Percentiles rank a stretch among this genome's conserved stretches.
Evolutionary conservation across 768 basidiomycete species (phyloP).

Genomic region (Botryobasidium botryosum): DNA sequence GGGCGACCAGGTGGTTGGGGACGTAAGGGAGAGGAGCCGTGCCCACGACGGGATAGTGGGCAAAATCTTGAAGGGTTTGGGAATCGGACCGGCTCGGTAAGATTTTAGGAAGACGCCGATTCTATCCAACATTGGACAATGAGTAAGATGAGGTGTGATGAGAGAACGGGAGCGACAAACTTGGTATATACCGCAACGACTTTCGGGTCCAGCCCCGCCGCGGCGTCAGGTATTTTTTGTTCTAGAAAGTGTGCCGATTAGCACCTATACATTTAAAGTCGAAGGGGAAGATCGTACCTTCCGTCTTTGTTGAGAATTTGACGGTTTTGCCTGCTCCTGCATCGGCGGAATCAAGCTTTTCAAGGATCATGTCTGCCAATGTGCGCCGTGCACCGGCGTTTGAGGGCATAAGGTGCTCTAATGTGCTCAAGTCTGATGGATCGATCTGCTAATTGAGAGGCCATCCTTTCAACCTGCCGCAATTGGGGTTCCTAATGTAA

Average conservation of each 20-base stretch:
- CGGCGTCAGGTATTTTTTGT: slow-evolving; percentile 5
- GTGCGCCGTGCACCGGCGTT: slow-evolving; percentile 66
- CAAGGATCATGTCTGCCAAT: slow-evolving; percentile 91
- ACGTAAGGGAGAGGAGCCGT: slow-evolving; percentile 80
- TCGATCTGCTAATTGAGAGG: slow-evolving; percentile 54
- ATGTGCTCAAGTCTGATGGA: slow-evolving; percentile 66
- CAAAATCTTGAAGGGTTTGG: slow-evolving; percentile 96
- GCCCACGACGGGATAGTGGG: slow-evolving; percentile 95
- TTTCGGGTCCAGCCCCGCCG: slow-evolving; percentile 11
- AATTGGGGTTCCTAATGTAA: no score
- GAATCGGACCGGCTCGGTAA: slow-evolving; percentile 87
- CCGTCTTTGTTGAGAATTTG: neutral
- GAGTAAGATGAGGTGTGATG: neutral
- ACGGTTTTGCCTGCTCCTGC: slow-evolving; percentile 15
- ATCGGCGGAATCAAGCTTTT: slow-evolving; percentile 64
- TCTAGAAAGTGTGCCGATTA: neutral
- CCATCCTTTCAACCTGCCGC: neutral
- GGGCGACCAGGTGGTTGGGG: slow-evolving; percentile 87
- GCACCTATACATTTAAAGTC: neutral
- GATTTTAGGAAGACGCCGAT: slow-evolving; percentile 70
- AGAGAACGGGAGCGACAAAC: neutral
- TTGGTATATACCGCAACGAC: slow-evolving; percentile 10
- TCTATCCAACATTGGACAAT: slow-evolving; percentile 51
- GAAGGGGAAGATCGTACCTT: neutral
- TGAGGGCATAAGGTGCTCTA: slow-evolving; percentile 65